phyloP scores from a whole-genome alignment of 2,329 filamentous ascomycete genomes.

The Colletotrichum tanaceti region DNA sequence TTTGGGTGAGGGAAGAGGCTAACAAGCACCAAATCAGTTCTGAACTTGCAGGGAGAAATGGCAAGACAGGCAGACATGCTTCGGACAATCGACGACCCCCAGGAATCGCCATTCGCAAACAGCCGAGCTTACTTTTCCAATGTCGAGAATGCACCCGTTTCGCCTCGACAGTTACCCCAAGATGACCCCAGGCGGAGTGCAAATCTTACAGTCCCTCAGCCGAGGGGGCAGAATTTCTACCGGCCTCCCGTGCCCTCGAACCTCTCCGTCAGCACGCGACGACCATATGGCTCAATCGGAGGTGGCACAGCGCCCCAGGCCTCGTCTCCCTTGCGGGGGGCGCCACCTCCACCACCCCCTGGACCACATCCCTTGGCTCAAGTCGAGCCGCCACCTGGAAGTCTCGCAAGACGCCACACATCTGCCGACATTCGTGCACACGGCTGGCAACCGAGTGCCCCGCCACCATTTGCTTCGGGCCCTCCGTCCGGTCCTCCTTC shows the following conservation, averaged over 20 bases:
- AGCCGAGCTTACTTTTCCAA: conserved; percentile 75
- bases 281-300: conserved; percentile 89
- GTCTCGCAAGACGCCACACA: conserved; percentile 86
- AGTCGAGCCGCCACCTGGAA: conserved; percentile 72
- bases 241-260: conserved; percentile 85
- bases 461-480: conserved; percentile 60
- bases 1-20: background rate
- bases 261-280: conserved; percentile 78
- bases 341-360: conserved; percentile 71
- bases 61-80: conserved; percentile 70
- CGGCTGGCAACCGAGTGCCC: conserved; percentile 73
- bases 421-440: conserved; percentile 94
- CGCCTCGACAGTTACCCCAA: conserved; percentile 86
- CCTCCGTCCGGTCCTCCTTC: conserved; percentile 63
- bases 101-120: conserved; percentile 73
- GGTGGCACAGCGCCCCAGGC: conserved; percentile 74
- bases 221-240: conserved; percentile 72
- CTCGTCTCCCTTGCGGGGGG: conserved; percentile 78
- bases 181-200: conserved; percentile 79
- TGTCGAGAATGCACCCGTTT: conserved; percentile 82
- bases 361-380: conserved; percentile 74
- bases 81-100: conserved; percentile 70
- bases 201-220: conserved; percentile 72
- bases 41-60: conserved; percentile 68
- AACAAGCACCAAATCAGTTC: conserved; percentile 53